Evolutionary conservation across 2,329 filamentous ascomycete species (phyloP).

Genomic region (Botrytis pseudocinerea): DNA sequence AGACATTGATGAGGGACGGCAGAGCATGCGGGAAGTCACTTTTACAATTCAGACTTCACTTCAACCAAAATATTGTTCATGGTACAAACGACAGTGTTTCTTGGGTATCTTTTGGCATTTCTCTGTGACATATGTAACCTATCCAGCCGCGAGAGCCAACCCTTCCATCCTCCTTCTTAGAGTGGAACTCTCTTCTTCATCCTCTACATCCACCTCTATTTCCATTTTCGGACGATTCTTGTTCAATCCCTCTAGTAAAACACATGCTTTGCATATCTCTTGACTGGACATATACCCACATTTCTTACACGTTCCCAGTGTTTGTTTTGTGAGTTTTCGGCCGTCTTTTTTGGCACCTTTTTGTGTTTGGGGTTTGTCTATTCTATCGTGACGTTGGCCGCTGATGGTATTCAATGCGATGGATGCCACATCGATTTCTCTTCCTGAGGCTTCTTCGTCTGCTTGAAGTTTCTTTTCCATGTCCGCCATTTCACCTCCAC

Average conservation of each 20-base stretch:
- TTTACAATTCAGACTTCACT: background rate
- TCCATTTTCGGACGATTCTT: slow-evolving; percentile 66
- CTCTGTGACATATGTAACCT: slow-evolving; percentile 23
- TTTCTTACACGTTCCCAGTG: slow-evolving; percentile 77
- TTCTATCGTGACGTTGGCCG: slow-evolving; percentile 35
- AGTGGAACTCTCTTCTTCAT: slow-evolving; percentile 53
- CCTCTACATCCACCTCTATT: slow-evolving; percentile 45
- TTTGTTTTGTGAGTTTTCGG: slow-evolving; percentile 58
- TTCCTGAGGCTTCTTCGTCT: slow-evolving; percentile 59
- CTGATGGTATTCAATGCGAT: slow-evolving; percentile 27
- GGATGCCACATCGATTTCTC: slow-evolving; percentile 66
- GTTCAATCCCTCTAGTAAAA: slow-evolving; percentile 84
- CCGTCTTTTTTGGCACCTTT: slow-evolving; percentile 36
- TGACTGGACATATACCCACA: slow-evolving; percentile 98
- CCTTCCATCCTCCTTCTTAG: slow-evolving; percentile 52
- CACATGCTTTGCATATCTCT: slow-evolving; percentile 89
- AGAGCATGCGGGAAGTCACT: background rate
- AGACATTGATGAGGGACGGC: too few relatives aligned
- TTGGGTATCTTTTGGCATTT: slow-evolving; percentile 6
- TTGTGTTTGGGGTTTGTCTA: slow-evolving; percentile 39
- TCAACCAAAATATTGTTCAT: background rate
- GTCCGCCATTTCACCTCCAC: slow-evolving; percentile 75
- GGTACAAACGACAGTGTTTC: background rate
- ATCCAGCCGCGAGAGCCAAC: slow-evolving; percentile 44
- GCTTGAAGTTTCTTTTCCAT: slow-evolving; percentile 74